These are phyloP conservation scores for Mucor plumbeus DNA, from an alignment of 371 early-diverging fungal species.

Conservation along the genomic window DNA sequence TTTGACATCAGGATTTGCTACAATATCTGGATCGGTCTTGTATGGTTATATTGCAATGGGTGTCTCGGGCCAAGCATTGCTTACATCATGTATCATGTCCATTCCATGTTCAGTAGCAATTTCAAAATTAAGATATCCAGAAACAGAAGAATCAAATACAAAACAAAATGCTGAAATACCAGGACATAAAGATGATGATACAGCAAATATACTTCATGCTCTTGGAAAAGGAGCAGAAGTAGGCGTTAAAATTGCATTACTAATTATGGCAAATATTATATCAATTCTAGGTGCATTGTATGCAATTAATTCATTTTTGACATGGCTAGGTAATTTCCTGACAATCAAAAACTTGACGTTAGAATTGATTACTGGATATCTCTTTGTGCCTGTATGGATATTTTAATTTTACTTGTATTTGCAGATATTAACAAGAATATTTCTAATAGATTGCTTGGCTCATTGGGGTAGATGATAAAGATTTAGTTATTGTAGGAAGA, in stretches of 20 bases:
- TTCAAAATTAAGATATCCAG: slow-evolving; percentile 86
- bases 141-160: slow-evolving; percentile 80
- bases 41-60: slow-evolving; percentile 70
- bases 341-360: slow-evolving; percentile 68
- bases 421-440: neutral
- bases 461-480: slow-evolving; percentile 68
- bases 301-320: slow-evolving; percentile 72
- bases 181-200: slow-evolving; percentile 38
- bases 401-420: slow-evolving; percentile 56
- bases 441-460: slow-evolving; percentile 66
- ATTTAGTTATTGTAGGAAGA: slow-evolving; percentile 66
- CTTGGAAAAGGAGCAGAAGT: slow-evolving; percentile 86
- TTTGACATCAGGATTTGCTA: slow-evolving; percentile 88
- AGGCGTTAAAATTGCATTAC: slow-evolving; percentile 77
- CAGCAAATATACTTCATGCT: slow-evolving; percentile 82
- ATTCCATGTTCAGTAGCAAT: slow-evolving; percentile 86
- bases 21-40: slow-evolving; percentile 83
- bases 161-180: slow-evolving; percentile 59
- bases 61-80: slow-evolving; percentile 62
- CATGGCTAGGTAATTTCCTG: slow-evolving; percentile 80
- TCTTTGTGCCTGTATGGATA: slow-evolving; percentile 65
- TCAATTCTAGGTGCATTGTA: slow-evolving; percentile 54
- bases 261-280: slow-evolving; percentile 82
- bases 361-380: slow-evolving; percentile 74
- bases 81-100: slow-evolving; percentile 90